Evolutionary conservation across 208 protist genomes (phyloP), one percentile per base, ranked within the genome.

Genomic region (Acanthamoeba sp.): DNA sequence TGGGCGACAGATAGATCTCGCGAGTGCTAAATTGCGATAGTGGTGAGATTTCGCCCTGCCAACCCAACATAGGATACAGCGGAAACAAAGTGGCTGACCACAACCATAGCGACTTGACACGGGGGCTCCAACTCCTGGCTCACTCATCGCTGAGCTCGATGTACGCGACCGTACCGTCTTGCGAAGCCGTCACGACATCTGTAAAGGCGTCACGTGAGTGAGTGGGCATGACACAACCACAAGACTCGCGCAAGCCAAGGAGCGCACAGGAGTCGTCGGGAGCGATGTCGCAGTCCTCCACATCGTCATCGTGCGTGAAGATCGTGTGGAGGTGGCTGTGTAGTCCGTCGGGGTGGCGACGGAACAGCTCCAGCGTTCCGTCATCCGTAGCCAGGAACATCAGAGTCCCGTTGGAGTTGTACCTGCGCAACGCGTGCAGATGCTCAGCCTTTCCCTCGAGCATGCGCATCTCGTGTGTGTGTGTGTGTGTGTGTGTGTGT

Each of bases 241-340:
- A 50, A 12, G 7, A 14, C 12, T 3, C 3, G 45, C 45, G 45
- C 45, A 50, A 14, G 45, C 10, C 48, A 52, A 9, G 1, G 1
- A 12, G 42, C 73, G 73, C 29, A 84, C 73, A 84, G 40, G 73
- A 84, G 14, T 84, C 73, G 42, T 84, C 73, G 12, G 40, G 73
- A 2, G 73, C 73, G 40, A 84, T 84, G 73, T 84, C 73, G 38
- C 73, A 84, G 73, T 84, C 73, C 73, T 84, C 73, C 3, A 84
- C 52, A 38, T 84, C 73, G 42, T 52, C 14, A 4, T 52, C 5
- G 16, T 84, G 73, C 20, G 14, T 52, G 73, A 42, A 48, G 22
- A 84, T 32, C 14, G 38, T 84, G 73, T 84, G 73, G 0, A 84
- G 73, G 2, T 52, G 42, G 12, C n/a, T 84, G 73, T 84, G 73